Base-by-base conservation (phyloP, 495 filamentous ascomycete genomes). In the Daldinia childiae region DNA sequence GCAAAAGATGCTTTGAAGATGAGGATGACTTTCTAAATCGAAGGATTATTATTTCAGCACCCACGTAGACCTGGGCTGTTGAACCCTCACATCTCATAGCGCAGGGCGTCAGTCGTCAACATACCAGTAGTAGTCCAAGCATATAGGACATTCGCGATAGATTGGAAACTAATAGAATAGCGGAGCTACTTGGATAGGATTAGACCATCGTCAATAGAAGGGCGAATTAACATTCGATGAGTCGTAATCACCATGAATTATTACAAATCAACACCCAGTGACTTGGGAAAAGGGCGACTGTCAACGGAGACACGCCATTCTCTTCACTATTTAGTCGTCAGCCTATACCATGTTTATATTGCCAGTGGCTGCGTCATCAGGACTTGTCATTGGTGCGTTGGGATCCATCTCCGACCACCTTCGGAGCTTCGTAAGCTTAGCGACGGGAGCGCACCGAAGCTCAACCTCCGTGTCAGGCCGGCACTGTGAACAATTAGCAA, bases 1-100 rank as follows among this genome's bases (percentile, higher is more conserved):
- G 48, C 73, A 30, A 74, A 75, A 6, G 81, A 87, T 50, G 75
- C 78, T 27, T 67, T 87, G 43, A 85, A 83, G 73, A 73, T 84
- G 66, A 80, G 73, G 50, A 73, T 86, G 76, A 74, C 71, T 2
- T 69, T 80, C 32, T 78, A n/a, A 54, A 14, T 27, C 2, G 26
- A 52, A 3, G 1, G 19, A 4, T 27, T 17, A 6, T 5, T 2
- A 2, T 12, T 12, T 52, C 14, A 14, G 48, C 4, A 2, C 29
- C 48, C 7, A 4, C 26, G 48, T 12, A 21, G 19, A 19, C 9
- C 12, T 2, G 21, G 14, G 9, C 27, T 14, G 19, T 52, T 27
- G 6, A 6, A 26, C 6, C 2, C n/a, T 21, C 17, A 45, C 21
- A 17, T 45, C 17, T 19, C 41, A 17, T 8, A 12, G 6, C 41